Evolutionary conservation across 306 rosid species (phyloP).

Genomic region (Sophora flavescens): DNA sequence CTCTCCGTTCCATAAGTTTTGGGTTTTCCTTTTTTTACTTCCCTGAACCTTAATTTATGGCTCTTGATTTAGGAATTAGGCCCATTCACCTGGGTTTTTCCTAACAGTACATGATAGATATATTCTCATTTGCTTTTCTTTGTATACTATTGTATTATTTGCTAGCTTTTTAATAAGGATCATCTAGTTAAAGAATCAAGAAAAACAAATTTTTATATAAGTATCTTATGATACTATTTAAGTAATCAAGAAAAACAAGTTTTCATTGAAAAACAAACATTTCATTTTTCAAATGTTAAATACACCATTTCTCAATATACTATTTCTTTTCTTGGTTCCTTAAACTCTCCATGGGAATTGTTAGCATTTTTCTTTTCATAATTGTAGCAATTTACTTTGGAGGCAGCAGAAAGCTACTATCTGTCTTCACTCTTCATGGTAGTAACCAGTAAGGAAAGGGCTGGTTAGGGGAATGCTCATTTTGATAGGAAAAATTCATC

Average conservation of each 20-base stretch:
- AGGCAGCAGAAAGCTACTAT: slow-evolving; percentile 52
- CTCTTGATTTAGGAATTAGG: slow-evolving; percentile 34
- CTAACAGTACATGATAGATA: background rate
- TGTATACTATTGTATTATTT: slow-evolving; percentile 35
- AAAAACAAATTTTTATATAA: too few relatives aligned
- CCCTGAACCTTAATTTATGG: background rate
- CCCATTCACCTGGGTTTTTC: slow-evolving; percentile 43
- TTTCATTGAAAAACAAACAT: too few relatives aligned
- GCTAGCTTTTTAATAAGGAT: too few relatives aligned
- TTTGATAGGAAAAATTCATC: background rate
- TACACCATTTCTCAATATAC: too few relatives aligned
- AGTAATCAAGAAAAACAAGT: too few relatives aligned
- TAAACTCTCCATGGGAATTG: too few relatives aligned
- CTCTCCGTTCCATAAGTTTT: slow-evolving; percentile 9
- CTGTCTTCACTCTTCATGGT: slow-evolving; percentile 49
- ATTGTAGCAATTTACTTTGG: slow-evolving; percentile 51
- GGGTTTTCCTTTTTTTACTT: background rate
- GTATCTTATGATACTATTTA: too few relatives aligned
- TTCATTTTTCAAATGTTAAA: too few relatives aligned
- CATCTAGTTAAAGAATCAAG: too few relatives aligned
- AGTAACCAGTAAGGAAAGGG: slow-evolving; percentile 45
- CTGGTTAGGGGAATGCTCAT: slow-evolving; percentile 54
- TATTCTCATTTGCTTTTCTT: slow-evolving; percentile 30
- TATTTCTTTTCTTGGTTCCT: too few relatives aligned
- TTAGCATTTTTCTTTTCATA: too few relatives aligned